Evolutionary conservation across 139 green algal genomes (phyloP), one percentile per base, ranked within the genome.

Genomic region (Pleodorina starrii): DNA sequence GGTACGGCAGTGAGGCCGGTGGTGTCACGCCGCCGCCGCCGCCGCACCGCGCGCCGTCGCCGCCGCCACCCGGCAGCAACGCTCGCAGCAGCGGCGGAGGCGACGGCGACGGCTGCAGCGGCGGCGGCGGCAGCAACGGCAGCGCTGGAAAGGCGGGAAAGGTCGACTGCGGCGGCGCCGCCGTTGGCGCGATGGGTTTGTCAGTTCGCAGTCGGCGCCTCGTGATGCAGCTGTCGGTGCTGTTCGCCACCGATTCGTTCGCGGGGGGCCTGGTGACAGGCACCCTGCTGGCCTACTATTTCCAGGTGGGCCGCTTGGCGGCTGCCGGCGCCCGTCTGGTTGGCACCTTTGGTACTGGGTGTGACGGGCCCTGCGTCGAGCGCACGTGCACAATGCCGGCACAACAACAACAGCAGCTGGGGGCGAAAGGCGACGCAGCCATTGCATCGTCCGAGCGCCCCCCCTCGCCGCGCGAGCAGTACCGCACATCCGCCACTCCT

Each of bases 251-350:
- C 29, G 81, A 87, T 32, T 79, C 63, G n/a, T 74, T 87, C 32
- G 63, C 81, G 44, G 81, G 59, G 4, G 86, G 86, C 9, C 63
- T 90, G 23, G 72, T 86, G 42, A 79, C 86, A 3, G 86, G 86
- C 1, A 78, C 86, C 7, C 77, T 90, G 42, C 60, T 90, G n/a
- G 76, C 66, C 44, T 85, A 90, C 86, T 90, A 76, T 46, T 86
- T 90, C 59, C 42, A 86, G 38, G 66, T 75, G 12, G 14, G 51
- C 17, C 27, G n/a, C n/a, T n/a, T n/a, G n/a, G n/a, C n/a, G n/a
- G n/a, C n/a, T n/a, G n/a, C n/a, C n/a, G n/a, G n/a, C n/a, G n/a
- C n/a, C n/a, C n/a, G n/a, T n/a, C n/a, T n/a, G n/a, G n/a, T n/a
- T n/a, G n/a, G n/a, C n/a, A n/a, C n/a, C n/a, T n/a, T n/a, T n/a